phyloP scores from a whole-genome alignment of 352 stramenopile species.

The Phytophthora pseudosyringae region DNA sequence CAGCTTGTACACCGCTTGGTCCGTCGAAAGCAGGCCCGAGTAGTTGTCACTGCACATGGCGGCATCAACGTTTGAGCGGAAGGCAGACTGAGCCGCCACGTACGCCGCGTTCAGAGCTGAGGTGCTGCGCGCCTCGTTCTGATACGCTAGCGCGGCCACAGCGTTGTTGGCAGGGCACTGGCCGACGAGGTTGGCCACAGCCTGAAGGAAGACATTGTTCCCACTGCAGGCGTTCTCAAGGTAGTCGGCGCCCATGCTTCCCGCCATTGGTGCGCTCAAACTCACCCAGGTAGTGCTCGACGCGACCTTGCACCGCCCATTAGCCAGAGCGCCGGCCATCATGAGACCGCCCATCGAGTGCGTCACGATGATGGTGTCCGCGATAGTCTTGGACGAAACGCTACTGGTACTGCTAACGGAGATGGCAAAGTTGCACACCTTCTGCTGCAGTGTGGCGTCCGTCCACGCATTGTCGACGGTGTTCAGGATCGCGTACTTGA shows the following conservation, averaged over 20 bases:
- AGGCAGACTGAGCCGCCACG: slow-evolving; percentile 29
- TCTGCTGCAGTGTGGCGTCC: slow-evolving; percentile 33
- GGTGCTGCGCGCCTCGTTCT: slow-evolving; percentile 30
- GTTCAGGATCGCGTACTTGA: slow-evolving; percentile 42
- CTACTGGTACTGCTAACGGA: slow-evolving; percentile 33
- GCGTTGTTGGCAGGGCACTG: slow-evolving; percentile 39
- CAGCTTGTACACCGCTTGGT: slow-evolving; percentile 32
- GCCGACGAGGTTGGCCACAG: slow-evolving; percentile 40
- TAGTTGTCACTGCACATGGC: slow-evolving; percentile 49
- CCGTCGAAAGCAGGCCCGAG: slow-evolving; percentile 37
- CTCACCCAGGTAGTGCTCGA: slow-evolving; percentile 41
- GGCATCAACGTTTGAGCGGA: slow-evolving; percentile 36
- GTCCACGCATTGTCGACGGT: slow-evolving; percentile 39
- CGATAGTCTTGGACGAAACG: slow-evolving; percentile 27
- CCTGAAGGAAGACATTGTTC: slow-evolving; percentile 29
- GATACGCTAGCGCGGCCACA: slow-evolving; percentile 30
- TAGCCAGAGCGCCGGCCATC: slow-evolving; percentile 39
- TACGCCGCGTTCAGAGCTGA: slow-evolving; percentile 35
- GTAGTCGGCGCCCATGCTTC: slow-evolving; percentile 50
- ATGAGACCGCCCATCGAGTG: slow-evolving; percentile 54
- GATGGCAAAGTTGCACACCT: slow-evolving; percentile 40
- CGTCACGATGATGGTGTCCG: slow-evolving; percentile 43
- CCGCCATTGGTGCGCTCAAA: slow-evolving; percentile 44
- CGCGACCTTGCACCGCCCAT: slow-evolving; percentile 41
- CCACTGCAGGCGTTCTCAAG: slow-evolving; percentile 40